Conservation (phyloP, 2,329 filamentous ascomycete genomes). For the Colletotrichum lindemuthianum region DNA sequence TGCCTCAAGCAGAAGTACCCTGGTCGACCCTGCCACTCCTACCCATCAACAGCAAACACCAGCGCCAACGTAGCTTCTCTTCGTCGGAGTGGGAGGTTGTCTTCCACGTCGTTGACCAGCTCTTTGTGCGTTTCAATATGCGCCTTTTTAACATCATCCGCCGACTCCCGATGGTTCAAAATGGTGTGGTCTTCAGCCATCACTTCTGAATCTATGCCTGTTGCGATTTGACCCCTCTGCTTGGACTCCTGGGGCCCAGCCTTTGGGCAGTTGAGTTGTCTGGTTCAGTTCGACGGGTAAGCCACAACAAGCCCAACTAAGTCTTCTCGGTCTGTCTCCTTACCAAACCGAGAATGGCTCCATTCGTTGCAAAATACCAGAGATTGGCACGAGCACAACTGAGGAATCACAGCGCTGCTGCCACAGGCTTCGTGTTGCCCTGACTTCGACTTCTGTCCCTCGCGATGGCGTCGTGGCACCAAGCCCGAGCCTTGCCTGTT, state of each 20-base stretch:
- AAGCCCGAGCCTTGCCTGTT: conserved; percentile 5
- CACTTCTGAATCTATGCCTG: neutral
- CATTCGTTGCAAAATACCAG: neutral
- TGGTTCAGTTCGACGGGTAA: conserved; percentile 13
- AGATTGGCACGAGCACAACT: conserved; percentile 11
- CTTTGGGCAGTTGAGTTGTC: conserved; percentile 2
- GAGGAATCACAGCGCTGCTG: neutral
- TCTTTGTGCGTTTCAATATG: conserved; percentile 10
- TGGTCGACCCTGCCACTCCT: neutral
- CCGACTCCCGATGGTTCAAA: conserved; percentile 15
- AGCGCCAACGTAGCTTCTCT: too few relatives aligned
- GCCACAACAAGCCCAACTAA: neutral
- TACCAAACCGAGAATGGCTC: conserved; percentile 8
- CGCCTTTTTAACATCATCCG: conserved; percentile 11
- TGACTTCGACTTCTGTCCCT: conserved; percentile 9
- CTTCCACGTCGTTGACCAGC: neutral
- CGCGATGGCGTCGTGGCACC: conserved; percentile 16
- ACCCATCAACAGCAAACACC: too few relatives aligned
- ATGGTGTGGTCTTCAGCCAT: conserved; percentile 5
- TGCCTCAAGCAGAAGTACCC: conserved; percentile 12
- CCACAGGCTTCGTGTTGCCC: neutral
- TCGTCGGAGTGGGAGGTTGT: too few relatives aligned
- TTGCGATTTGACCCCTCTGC: conserved; percentile 5
- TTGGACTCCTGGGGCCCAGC: conserved; percentile 4
- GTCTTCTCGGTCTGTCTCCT: conserved; percentile 17